Evolutionary conservation across 768 basidiomycete genomes (phyloP).

Genomic region (Lactifluus hygrophoroides): DNA sequence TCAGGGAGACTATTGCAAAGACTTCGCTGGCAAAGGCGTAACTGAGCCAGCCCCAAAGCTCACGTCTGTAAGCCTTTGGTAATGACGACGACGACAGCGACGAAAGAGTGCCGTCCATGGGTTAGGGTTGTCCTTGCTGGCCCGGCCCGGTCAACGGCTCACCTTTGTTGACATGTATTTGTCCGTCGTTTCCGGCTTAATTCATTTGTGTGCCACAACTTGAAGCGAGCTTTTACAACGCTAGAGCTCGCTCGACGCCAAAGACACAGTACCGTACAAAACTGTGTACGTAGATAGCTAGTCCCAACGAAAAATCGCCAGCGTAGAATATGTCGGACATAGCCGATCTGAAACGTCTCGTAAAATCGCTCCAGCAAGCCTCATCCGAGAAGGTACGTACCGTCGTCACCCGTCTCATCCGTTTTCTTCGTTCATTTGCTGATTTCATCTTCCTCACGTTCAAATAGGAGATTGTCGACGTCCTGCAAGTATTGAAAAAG

Average conservation of each 20-base stretch:
- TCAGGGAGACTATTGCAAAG: slow-evolving; percentile 73
- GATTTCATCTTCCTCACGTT: slow-evolving; percentile 23
- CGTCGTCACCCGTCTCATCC: not conserved
- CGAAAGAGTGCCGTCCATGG: too few species aligned
- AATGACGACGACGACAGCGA: not conserved
- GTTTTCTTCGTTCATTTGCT: slow-evolving; percentile 23
- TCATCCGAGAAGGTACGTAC: slow-evolving; percentile 15
- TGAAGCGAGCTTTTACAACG: not conserved
- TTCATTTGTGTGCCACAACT: not conserved
- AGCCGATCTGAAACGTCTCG: slow-evolving; percentile 19
- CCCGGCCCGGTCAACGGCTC: not conserved
- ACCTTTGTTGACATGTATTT: slow-evolving; percentile 1
- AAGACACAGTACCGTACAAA: slow-evolving; percentile 13
- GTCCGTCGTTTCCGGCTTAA: not conserved
- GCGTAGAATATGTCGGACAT: slow-evolving; percentile 17
- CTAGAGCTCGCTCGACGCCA: slow-evolving; percentile 1
- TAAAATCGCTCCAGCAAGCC: slow-evolving; percentile 20
- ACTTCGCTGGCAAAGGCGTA: slow-evolving; percentile 85
- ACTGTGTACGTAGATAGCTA: slow-evolving; percentile 18
- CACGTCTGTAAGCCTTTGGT: slow-evolving; percentile 22
- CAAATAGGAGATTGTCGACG: slow-evolving; percentile 50
- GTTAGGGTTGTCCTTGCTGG: too few species aligned
- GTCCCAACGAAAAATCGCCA: slow-evolving; percentile 1
- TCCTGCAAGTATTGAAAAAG: slow-evolving; percentile 56
- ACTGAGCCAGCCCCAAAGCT: slow-evolving; percentile 68